Conservation (phyloP, 2,329 filamentous ascomycete genomes). For the Xylariaceae sp. region DNA sequence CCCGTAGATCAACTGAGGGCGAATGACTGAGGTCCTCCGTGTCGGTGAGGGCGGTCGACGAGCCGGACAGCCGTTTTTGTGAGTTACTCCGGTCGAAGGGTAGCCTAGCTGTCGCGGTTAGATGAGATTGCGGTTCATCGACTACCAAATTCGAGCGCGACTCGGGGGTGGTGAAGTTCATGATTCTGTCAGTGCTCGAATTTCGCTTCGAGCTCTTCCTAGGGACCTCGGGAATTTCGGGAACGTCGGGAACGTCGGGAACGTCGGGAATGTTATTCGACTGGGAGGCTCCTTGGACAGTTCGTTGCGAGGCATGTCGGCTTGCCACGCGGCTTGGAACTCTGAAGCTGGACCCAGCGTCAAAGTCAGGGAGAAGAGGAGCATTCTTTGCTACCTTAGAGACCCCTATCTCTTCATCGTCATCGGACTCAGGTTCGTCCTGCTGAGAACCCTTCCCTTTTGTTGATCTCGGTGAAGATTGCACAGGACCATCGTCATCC, state of each 20-base stretch:
- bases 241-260: slow-evolving; percentile 14
- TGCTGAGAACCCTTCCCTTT: slow-evolving; percentile 20
- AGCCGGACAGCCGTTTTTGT: slow-evolving; percentile 48
- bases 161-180: slow-evolving; percentile 28
- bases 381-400: slow-evolving; percentile 45
- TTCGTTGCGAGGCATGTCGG: slow-evolving; percentile 36
- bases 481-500: slow-evolving; percentile 32
- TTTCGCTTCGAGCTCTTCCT: slow-evolving; percentile 69
- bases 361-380: slow-evolving; percentile 57
- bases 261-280: slow-evolving; percentile 6
- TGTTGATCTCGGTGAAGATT: slow-evolving; percentile 25
- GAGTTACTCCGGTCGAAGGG: slow-evolving; percentile 57
- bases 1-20: slow-evolving; percentile 27
- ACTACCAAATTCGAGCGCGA: slow-evolving; percentile 8
- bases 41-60: slow-evolving; percentile 43
- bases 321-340: slow-evolving; percentile 60
- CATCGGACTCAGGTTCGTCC: slow-evolving; percentile 40
- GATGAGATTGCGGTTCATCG: slow-evolving; percentile 6
- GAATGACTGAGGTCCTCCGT: slow-evolving; percentile 41
- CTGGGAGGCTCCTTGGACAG: slow-evolving; percentile 27
- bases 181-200: slow-evolving; percentile 38
- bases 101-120: slow-evolving; percentile 35
- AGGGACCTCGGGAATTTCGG: slow-evolving; percentile 55
- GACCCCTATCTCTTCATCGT: slow-evolving; percentile 33
- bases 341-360: slow-evolving; percentile 56